A percentile compares a stretch with the other conserved stretches of the same genome.
Evolutionary conservation across 441 rosid species (phyloP).

Genomic region (Gossypium davidsonii): DNA sequence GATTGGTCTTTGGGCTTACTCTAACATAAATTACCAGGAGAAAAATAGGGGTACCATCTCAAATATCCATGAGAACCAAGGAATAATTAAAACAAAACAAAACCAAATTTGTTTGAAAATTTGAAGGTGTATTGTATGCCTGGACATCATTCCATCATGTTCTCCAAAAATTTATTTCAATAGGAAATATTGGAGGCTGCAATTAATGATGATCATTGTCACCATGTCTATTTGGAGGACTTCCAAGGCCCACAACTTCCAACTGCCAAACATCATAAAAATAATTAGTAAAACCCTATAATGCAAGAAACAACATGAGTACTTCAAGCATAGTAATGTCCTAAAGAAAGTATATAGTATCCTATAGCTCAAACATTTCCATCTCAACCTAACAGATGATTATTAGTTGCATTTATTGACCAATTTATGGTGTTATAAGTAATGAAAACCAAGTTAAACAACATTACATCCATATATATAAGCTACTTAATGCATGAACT

Average conservation of each 20-base stretch:
- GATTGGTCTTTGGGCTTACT: too few relatives aligned
- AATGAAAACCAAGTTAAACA: not conserved
- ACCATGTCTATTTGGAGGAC: slow-evolving; percentile 82
- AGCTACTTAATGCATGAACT: not conserved
- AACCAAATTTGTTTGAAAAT: slow-evolving; percentile 11
- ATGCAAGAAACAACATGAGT: not conserved
- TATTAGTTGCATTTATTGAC: not conserved
- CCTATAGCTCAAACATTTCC: not conserved
- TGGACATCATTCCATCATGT: slow-evolving; percentile 36
- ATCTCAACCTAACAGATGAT: not conserved
- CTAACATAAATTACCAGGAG: slow-evolving; percentile 18
- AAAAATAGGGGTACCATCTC: slow-evolving; percentile 19
- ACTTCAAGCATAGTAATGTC: not conserved
- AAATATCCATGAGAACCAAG: not conserved
- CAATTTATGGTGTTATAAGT: not conserved
- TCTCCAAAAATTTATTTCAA: slow-evolving; percentile 34
- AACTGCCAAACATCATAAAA: slow-evolving; percentile 42
- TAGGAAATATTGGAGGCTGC: slow-evolving; percentile 18
- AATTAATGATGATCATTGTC: slow-evolving; percentile 51
- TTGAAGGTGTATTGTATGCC: slow-evolving; percentile 29
- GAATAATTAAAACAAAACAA: not conserved
- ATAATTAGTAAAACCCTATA: not conserved
- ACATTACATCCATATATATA: not conserved
- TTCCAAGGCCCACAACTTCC: slow-evolving; percentile 92
- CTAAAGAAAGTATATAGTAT: not conserved